Evolutionary conservation across 108 stramenopile species (phyloP).

Genomic region (Mediolabrus comicus): DNA sequence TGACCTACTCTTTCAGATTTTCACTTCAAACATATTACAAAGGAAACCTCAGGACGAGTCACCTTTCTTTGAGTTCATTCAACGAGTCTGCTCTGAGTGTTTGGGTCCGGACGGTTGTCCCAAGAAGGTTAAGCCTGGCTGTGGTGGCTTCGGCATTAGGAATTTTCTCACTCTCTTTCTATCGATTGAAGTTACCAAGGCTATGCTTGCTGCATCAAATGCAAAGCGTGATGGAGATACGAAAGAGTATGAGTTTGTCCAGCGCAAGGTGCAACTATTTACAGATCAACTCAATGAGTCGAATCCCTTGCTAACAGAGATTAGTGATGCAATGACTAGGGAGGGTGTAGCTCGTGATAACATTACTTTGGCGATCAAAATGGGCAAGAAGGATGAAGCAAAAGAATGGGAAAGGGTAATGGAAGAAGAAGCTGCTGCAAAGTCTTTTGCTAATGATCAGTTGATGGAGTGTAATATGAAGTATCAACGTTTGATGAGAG

Average conservation of each 20-base stretch:
- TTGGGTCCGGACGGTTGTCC: conserved; percentile 64
- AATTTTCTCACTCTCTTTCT: conserved; percentile 90
- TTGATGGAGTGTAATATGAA: conserved; percentile 74
- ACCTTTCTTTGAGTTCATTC: conserved; percentile 91
- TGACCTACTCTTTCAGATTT: conserved; percentile 87
- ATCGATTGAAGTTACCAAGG: conserved; percentile 84
- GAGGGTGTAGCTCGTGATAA: conserved; percentile 53
- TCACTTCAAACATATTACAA: conserved; percentile 81
- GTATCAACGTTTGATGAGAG: conserved; percentile 76
- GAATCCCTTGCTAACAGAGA: conserved; percentile 84
- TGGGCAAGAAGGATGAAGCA: conserved; percentile 19
- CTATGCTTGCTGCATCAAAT: conserved; percentile 69
- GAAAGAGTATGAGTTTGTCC: conserved; percentile 17
- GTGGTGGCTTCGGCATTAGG: conserved; percentile 89
- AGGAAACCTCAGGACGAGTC: conserved; percentile 69
- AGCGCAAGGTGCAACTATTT: conserved; percentile 65
- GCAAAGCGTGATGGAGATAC: conserved; percentile 50
- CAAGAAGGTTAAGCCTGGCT: conserved; percentile 69
- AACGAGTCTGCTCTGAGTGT: conserved; percentile 82
- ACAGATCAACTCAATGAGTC: conserved; percentile 85
- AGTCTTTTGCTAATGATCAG: conserved; percentile 52
- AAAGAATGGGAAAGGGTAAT: conserved; percentile 30
- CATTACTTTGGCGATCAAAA: conserved; percentile 3
- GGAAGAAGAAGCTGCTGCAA: conserved; percentile 46
- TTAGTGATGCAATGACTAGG: conserved; percentile 86